A percentile compares a stretch with the other conserved stretches of the same genome.
Conservation (phyloP, 495 filamentous ascomycete species). For the Penicillium taxi region DNA sequence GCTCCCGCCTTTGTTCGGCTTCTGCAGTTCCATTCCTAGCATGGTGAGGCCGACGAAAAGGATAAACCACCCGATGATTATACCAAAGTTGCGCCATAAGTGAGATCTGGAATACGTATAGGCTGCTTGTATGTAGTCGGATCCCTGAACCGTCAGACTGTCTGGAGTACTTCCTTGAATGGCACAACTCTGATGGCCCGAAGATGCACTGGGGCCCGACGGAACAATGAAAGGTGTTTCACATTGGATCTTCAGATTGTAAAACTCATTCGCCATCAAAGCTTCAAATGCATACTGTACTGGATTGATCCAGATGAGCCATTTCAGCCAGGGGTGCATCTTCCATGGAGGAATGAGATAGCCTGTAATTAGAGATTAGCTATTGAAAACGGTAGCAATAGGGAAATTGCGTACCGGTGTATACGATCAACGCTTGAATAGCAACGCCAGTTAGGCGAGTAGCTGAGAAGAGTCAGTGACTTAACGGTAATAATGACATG, state of each 20-base stretch:
- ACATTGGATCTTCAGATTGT: conserved; percentile 39
- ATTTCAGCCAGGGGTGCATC: conserved; percentile 77
- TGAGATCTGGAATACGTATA: conserved; percentile 50
- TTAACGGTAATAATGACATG: neutral
- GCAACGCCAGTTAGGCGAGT: conserved; percentile 56
- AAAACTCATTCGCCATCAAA: conserved; percentile 54
- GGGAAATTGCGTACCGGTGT: conserved; percentile 42
- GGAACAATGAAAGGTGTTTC: conserved; percentile 52
- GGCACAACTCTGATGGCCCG: conserved; percentile 53
- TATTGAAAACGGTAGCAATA: neutral
- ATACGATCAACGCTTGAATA: conserved; percentile 61
- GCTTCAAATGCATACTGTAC: conserved; percentile 68
- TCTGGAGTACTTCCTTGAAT: conserved; percentile 49
- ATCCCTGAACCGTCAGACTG: conserved; percentile 42
- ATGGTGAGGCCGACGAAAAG: conserved; percentile 49
- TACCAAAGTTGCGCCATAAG: conserved; percentile 57
- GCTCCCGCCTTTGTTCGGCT: conserved; percentile 63
- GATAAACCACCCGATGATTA: conserved; percentile 49
- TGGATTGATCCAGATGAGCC: conserved; percentile 71
- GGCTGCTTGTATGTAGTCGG: conserved; percentile 43
- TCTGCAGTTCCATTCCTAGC: conserved; percentile 60
- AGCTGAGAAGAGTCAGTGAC: neutral
- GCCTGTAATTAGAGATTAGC: conserved; percentile 34
- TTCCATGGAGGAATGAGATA: conserved; percentile 64
- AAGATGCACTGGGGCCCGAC: conserved; percentile 48